Evolutionary conservation across 2,329 filamentous ascomycete species (phyloP).

Genomic region (Alternaria incomplexa): DNA sequence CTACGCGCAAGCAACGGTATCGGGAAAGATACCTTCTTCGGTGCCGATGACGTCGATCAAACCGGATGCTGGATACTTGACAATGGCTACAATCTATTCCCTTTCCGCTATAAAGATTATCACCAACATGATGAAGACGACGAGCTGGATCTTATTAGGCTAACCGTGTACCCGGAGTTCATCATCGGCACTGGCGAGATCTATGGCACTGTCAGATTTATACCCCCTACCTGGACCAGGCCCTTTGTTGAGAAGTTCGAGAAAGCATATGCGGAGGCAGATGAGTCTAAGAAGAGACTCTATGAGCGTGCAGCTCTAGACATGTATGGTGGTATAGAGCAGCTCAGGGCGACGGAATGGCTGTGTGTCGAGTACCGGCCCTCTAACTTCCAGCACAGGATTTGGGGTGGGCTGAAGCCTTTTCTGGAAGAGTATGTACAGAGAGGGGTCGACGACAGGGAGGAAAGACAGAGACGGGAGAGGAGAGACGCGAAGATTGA

Average conservation of each 20-base stretch:
- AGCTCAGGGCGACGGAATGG: constrained; percentile 9
- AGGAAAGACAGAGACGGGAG: neutral
- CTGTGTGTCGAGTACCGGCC: constrained; percentile 4
- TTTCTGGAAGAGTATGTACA: neutral
- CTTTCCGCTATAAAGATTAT: neutral
- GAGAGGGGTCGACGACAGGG: neutral
- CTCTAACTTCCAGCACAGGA: neutral
- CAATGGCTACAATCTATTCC: neutral
- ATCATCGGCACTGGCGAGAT: constrained; percentile 7
- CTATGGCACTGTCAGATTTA: constrained; percentile 3
- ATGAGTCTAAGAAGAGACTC: neutral
- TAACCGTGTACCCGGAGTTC: neutral
- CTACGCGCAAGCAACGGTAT: constrained; percentile 9
- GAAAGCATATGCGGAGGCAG: constrained; percentile 1
- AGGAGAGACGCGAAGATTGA: neutral
- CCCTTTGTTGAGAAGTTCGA: neutral
- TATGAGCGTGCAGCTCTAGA: constrained; percentile 10
- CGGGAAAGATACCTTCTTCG: neutral
- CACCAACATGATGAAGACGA: neutral
- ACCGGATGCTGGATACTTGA: neutral
- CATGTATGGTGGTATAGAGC: constrained; percentile 3
- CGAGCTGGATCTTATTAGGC: neutral
- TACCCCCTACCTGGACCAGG: constrained; percentile 3
- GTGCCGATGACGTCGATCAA: neutral
- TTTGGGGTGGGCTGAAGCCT: constrained; percentile 3